A percentile compares a stretch with the other conserved stretches of the same genome.
These are phyloP conservation scores for Hypoxylon sp. DNA, from an alignment of 2,329 filamentous ascomycete species.

Conservation along the genomic window DNA sequence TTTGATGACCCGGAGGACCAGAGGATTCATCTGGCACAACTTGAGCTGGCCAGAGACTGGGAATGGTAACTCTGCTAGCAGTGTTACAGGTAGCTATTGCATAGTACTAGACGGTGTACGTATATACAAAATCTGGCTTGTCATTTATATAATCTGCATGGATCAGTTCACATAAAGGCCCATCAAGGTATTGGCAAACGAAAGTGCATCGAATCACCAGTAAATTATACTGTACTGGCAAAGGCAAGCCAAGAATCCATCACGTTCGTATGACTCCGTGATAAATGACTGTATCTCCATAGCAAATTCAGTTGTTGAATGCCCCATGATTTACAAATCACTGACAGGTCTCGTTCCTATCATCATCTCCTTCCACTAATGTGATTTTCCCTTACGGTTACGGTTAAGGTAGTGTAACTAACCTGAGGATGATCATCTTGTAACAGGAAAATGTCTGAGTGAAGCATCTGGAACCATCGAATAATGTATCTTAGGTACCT, in stretches of 20 bases:
- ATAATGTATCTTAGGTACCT: background rate
- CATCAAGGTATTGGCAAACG: too few relatives aligned
- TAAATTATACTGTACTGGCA: too few relatives aligned
- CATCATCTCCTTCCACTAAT: too few relatives aligned
- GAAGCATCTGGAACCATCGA: background rate
- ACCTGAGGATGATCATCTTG: background rate
- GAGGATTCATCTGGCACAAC: slow-evolving; percentile 35
- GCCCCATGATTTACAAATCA: too few relatives aligned
- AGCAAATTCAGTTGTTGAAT: too few relatives aligned
- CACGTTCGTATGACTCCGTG: too few relatives aligned
- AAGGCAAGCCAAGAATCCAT: too few relatives aligned
- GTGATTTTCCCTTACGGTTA: too few relatives aligned
- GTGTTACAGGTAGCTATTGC: background rate
- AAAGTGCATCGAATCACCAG: too few relatives aligned
- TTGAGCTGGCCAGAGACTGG: slow-evolving; percentile 24
- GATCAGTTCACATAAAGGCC: background rate
- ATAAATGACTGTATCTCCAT: too few relatives aligned
- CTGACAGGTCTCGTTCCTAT: too few relatives aligned
- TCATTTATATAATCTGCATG: background rate
- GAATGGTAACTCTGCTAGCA: slow-evolving; percentile 8
- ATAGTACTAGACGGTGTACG: background rate
- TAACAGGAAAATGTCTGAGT: background rate
- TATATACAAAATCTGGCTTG: background rate
- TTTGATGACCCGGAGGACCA: slow-evolving; percentile 38
- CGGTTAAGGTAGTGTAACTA: too few relatives aligned